phyloP scores from a whole-genome alignment of 164 flowering plant species.

The Piper betle region DNA sequence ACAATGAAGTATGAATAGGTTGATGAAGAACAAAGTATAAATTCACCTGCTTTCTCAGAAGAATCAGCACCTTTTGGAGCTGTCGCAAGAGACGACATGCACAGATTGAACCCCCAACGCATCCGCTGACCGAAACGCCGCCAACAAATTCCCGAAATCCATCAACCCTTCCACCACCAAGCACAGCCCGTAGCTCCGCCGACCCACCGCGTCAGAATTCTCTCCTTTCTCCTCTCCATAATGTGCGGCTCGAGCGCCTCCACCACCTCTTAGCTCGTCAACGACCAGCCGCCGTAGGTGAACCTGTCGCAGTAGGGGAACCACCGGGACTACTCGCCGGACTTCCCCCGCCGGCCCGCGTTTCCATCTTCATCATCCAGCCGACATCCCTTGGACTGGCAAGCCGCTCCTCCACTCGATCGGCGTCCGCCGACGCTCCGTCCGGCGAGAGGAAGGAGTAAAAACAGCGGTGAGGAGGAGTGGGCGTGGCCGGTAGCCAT shows the following conservation, averaged over 20 bases:
- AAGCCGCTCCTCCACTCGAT: conserved; percentile 44
- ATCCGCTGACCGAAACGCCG: conserved; percentile 85
- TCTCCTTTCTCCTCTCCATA: conserved; percentile 58
- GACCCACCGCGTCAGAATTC: conserved; percentile 48
- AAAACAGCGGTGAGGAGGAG: too few relatives aligned
- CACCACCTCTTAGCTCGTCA: conserved; percentile 59
- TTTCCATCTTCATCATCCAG: conserved; percentile 68
- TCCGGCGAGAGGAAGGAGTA: too few relatives aligned
- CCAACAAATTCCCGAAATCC: conserved; percentile 88
- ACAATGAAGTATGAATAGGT: too few relatives aligned
- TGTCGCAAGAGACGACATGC: conserved; percentile 65
- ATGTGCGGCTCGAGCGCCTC: conserved; percentile 57
- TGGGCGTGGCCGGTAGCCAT: too few relatives aligned
- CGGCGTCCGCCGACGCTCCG: neutral
- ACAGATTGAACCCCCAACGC: conserved; percentile 90
- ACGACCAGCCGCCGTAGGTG: conserved; percentile 17
- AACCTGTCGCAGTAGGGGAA: conserved; percentile 73
- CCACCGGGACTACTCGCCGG: conserved; percentile 26
- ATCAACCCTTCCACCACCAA: conserved; percentile 83
- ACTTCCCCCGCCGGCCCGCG: conserved; percentile 15
- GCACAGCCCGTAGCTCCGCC: conserved; percentile 64
- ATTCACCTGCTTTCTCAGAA: conserved; percentile 3
- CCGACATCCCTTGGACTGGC: conserved; percentile 24
- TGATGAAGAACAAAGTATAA: neutral
- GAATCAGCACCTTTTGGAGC: conserved; percentile 88